Evolutionary conservation across 345 rosid genomes (phyloP).

Genomic region (Physaria fendleri): DNA sequence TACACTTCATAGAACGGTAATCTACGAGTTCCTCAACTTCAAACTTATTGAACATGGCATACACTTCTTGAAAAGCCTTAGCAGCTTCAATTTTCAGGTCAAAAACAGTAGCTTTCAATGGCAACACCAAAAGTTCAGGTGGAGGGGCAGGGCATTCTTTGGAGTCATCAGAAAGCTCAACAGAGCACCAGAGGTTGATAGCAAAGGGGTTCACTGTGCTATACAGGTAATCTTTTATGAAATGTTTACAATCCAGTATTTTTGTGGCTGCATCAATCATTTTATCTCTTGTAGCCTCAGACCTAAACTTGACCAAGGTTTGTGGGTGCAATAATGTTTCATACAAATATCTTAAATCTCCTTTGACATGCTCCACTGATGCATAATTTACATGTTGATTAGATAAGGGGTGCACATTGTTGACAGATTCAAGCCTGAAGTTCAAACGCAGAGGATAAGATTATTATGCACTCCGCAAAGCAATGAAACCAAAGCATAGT

Average conservation of each 20-base stretch:
- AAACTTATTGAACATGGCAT: slow-evolving; percentile 58
- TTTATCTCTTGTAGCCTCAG: slow-evolving; percentile 30
- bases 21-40: slow-evolving; percentile 44
- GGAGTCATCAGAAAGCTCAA: slow-evolving; percentile 43
- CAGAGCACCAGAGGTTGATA: slow-evolving; percentile 40
- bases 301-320: slow-evolving; percentile 29
- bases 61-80: slow-evolving; percentile 54
- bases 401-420: slow-evolving; percentile 22
- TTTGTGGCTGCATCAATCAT: slow-evolving; percentile 44
- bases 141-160: slow-evolving; percentile 48
- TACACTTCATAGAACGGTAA: slow-evolving; percentile 64
- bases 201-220: slow-evolving; percentile 20
- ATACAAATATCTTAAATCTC: slow-evolving; percentile 47
- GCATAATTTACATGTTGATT: slow-evolving; percentile 23
- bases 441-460: neutral
- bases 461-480: neutral
- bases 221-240: slow-evolving; percentile 45
- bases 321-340: slow-evolving; percentile 49
- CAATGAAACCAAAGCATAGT: neutral
- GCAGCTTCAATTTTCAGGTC: slow-evolving; percentile 52
- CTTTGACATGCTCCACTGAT: slow-evolving; percentile 42
- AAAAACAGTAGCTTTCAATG: slow-evolving; percentile 45
- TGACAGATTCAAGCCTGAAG: slow-evolving; percentile 39
- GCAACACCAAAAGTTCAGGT: slow-evolving; percentile 47
- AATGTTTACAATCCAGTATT: slow-evolving; percentile 73